A percentile compares a stretch with the other conserved stretches of the same genome.
These are phyloP conservation scores for Fusarium decemcellulare DNA, from an alignment of 2,329 filamentous ascomycete species.

Conservation along the genomic window DNA sequence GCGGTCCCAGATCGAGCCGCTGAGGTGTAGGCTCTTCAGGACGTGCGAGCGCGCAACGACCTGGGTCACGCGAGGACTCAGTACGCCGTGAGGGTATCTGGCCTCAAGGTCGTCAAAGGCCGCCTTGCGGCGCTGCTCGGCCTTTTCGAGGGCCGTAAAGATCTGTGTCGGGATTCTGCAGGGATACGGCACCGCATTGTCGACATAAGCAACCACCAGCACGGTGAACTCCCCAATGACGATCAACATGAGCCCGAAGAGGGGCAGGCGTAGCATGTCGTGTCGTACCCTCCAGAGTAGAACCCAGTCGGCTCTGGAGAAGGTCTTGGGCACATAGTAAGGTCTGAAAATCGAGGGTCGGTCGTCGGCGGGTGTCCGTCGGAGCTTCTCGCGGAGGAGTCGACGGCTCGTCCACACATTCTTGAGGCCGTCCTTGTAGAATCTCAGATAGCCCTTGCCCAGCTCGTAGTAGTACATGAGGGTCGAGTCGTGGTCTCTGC, in stretches of 20 bases:
- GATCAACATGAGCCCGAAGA: conserved; percentile 82
- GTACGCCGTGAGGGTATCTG: conserved; percentile 52
- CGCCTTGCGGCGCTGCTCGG: conserved; percentile 65
- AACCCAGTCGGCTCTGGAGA: conserved; percentile 78
- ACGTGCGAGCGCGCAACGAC: conserved; percentile 54
- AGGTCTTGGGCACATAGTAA: conserved; percentile 50
- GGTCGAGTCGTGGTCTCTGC: conserved; percentile 54
- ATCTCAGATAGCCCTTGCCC: conserved; percentile 83
- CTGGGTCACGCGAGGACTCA: conserved; percentile 50
- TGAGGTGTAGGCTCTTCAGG: conserved; percentile 60
- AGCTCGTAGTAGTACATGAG: conserved; percentile 68
- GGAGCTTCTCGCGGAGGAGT: conserved; percentile 62
- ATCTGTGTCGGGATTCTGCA: conserved; percentile 88
- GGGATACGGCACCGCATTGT: conserved; percentile 80
- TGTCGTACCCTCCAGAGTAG: conserved; percentile 76
- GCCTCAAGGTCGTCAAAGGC: conserved; percentile 62
- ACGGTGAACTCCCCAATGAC: conserved; percentile 91
- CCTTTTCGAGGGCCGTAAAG: conserved; percentile 66
- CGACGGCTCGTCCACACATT: conserved; percentile 79
- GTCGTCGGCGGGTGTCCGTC: conserved; percentile 67
- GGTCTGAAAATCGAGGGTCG: conserved; percentile 57
- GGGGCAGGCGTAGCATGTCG: conserved; percentile 83
- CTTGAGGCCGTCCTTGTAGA: conserved; percentile 90
- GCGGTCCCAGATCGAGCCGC: conserved; percentile 65
- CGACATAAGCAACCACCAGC: conserved; percentile 80